A percentile compares a stretch with the other conserved stretches of the same genome.
Conservation (phyloP, 352 stramenopile genomes). For the Vaucheria bursata region DNA sequence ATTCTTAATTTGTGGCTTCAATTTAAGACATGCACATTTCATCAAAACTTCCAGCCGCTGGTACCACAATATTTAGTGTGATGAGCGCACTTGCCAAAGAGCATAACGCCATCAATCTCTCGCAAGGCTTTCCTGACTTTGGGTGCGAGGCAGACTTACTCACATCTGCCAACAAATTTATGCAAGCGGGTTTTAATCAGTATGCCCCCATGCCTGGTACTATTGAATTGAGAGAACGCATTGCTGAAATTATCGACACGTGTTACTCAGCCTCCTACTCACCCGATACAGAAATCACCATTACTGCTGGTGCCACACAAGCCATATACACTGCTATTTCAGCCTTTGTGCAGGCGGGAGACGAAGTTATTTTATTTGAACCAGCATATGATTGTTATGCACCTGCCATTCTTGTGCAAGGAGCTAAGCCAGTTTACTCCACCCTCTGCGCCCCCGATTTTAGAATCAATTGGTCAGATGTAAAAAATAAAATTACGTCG, state of each 20-base stretch:
- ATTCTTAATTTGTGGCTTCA: too few relatives aligned
- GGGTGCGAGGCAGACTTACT: not conserved
- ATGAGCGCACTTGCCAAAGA: not conserved
- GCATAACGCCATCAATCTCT: not conserved
- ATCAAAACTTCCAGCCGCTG: not conserved
- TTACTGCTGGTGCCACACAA: not conserved
- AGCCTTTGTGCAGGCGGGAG: not conserved
- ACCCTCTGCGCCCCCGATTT: not conserved
- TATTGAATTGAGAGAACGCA: not conserved
- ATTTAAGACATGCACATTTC: too few relatives aligned
- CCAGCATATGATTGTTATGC: not conserved
- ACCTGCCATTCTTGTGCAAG: not conserved
- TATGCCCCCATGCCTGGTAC: not conserved
- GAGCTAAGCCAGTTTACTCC: not conserved
- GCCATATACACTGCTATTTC: not conserved
- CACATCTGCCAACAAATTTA: not conserved
- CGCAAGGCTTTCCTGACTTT: constrained; percentile 1
- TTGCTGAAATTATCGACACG: not conserved
- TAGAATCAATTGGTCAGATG: not conserved
- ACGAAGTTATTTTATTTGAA: not conserved
- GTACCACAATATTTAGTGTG: constrained; percentile 1
- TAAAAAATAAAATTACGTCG: not conserved
- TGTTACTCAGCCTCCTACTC: not conserved
- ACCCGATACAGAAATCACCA: not conserved
- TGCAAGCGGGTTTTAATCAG: not conserved